A percentile compares a stretch with the other conserved stretches of the same genome.
Evolutionary conservation across 345 rosid species (phyloP).

Genomic region (Camelina sativa): DNA sequence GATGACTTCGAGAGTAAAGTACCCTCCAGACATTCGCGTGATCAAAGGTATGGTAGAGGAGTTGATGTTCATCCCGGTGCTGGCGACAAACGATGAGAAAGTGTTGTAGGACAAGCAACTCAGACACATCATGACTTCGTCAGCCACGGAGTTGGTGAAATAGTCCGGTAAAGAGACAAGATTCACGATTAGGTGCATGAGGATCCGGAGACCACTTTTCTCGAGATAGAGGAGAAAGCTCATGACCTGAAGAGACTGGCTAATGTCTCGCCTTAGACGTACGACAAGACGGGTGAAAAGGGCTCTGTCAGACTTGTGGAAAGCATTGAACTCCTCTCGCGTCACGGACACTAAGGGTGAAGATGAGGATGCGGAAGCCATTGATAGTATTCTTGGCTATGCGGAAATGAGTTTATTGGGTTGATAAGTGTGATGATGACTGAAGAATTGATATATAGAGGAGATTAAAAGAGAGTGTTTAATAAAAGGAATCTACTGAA

Average conservation of each 20-base stretch:
- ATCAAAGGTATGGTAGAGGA: slow-evolving; percentile 38
- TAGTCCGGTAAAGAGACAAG: slow-evolving; percentile 45
- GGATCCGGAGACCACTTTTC: slow-evolving; percentile 18
- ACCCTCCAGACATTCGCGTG: slow-evolving; percentile 35
- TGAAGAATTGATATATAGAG: slow-evolving; percentile 3
- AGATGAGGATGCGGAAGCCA: slow-evolving; percentile 24
- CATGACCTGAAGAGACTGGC: slow-evolving; percentile 58
- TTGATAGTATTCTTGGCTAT: background rate
- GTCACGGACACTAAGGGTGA: slow-evolving; percentile 8
- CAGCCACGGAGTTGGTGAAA: slow-evolving; percentile 47
- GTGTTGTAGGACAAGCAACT: slow-evolving; percentile 44
- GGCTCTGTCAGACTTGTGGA: slow-evolving; percentile 61
- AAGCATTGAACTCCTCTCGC: slow-evolving; percentile 51
- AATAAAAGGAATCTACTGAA: slow-evolving; percentile 3
- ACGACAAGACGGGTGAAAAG: slow-evolving; percentile 54
- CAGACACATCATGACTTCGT: slow-evolving; percentile 60
- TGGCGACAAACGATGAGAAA: background rate
- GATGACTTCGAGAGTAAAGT: slow-evolving; percentile 46
- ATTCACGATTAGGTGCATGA: slow-evolving; percentile 38
- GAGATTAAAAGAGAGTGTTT: background rate
- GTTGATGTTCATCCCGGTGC: background rate
- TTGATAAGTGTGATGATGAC: slow-evolving; percentile 4
- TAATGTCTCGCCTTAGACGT: slow-evolving; percentile 51
- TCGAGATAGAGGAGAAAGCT: slow-evolving; percentile 71
- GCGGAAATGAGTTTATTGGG: background rate